Base-by-base conservation (phyloP, 202 grass and related monocot species). In the Saccharum hybrid region DNA sequence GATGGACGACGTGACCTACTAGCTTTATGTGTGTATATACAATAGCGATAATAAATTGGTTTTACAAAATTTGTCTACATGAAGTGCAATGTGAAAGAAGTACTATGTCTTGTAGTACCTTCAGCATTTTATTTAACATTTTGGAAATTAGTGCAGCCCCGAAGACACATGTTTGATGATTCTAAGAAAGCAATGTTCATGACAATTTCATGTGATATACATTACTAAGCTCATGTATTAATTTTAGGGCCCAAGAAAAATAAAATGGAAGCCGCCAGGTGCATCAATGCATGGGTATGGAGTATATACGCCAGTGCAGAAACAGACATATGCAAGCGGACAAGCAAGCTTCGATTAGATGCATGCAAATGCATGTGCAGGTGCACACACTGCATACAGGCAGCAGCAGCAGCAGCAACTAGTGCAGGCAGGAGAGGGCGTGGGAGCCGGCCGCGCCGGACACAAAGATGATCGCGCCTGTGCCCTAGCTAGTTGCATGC, bases 331-430 rank as follows among this genome's bases (percentile, higher is more conserved):
- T 18, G 63, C 86, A 75, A 63, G 22, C 51, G 62, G 76, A 84
- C 86, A 84, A 88, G 63, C 51, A 84, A 84, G 49, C 10, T 28
- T 5, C 34, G 51, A 42, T 80, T 23, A 46, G 42, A 86, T 28
- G 63, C 68, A 84, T 28, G 66, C 28, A 80, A 73, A 80, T 73
- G 75, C 86, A 74, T 88, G 86, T 66, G 80, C 57, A 40, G 76
- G 41, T 72, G 66, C 73, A 37, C 26, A 21, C 13, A 52, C 16
- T 52, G 46, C 39, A 14, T 46, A 13, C 43, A 14, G 45, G 45
- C 36, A 7, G 36, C 36, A 37, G 36, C 54, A n/a, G 19, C 6
- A 3, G 14, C 54, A n/a, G 19, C 6, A 3, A 14, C 7, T 8
- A 67, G 64, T 16, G 28, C 34, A 38, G 65, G 33, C 45, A 49